Conservation (phyloP, 2,329 filamentous ascomycete species). For the Paecilomyces formosus region DNA sequence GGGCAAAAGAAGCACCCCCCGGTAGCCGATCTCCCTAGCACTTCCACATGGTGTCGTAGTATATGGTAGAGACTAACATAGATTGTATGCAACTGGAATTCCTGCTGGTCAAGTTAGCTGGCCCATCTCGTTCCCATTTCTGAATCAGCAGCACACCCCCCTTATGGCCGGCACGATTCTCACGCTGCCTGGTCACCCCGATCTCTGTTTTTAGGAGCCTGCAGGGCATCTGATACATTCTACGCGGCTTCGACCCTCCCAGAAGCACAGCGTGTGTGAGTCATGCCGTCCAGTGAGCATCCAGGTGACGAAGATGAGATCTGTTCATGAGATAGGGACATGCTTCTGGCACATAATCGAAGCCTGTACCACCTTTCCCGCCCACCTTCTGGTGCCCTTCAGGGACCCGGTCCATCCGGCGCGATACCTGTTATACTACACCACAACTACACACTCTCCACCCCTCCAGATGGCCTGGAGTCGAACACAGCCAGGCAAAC, state of each 20-base stretch:
- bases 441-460: slow-evolving; percentile 7
- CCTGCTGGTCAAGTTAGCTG: neutral
- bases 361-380: slow-evolving; percentile 14
- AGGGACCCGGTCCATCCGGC: slow-evolving; percentile 12
- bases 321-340: slow-evolving; percentile 9
- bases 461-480: slow-evolving; percentile 1
- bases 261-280: slow-evolving; percentile 7
- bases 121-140: neutral
- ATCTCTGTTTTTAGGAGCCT: slow-evolving; percentile 2
- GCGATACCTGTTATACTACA: slow-evolving; percentile 9
- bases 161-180: slow-evolving; percentile 2
- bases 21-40: neutral
- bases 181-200: slow-evolving; percentile 9
- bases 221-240: slow-evolving; percentile 12
- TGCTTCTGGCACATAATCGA: neutral
- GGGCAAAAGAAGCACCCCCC: neutral
- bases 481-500: slow-evolving; percentile 1
- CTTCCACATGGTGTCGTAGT: neutral
- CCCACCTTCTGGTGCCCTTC: slow-evolving; percentile 12
- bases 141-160: slow-evolving; percentile 8
- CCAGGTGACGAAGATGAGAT: slow-evolving; percentile 8
- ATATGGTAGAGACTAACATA: no score
- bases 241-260: slow-evolving; percentile 4
- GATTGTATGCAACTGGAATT: neutral
- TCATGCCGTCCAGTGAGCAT: slow-evolving; percentile 11